Conservation (phyloP, 2,329 filamentous ascomycete species). For the Didymella pomorum region DNA sequence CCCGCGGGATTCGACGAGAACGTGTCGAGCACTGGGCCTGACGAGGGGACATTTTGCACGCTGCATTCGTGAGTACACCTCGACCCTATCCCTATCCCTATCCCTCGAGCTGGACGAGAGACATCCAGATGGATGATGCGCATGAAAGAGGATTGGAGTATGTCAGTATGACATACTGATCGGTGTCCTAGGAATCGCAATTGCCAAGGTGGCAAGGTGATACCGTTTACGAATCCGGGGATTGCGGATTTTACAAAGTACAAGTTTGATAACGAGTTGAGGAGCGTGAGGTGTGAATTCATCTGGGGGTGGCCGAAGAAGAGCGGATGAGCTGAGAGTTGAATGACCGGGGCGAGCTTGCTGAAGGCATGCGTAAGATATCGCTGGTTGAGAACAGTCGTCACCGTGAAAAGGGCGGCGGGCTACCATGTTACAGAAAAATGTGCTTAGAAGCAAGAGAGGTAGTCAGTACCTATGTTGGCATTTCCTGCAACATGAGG, state of each 20-base stretch:
- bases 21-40: conserved; percentile 31
- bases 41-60: conserved; percentile 34
- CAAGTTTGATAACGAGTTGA: conserved; percentile 27
- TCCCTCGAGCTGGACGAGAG: too few relatives aligned
- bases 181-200: conserved; percentile 14
- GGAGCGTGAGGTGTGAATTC: conserved; percentile 35
- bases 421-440: too few relatives aligned
- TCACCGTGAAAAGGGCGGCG: not conserved
- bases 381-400: not conserved
- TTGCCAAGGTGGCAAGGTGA: conserved; percentile 28
- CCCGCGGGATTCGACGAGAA: conserved; percentile 20
- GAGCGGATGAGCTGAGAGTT: not conserved
- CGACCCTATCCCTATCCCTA: too few relatives aligned
- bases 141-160: not conserved
- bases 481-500: not conserved
- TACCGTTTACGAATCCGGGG: conserved; percentile 35
- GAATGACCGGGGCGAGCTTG: not conserved
- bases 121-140: not conserved
- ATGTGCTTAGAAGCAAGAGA: too few relatives aligned
- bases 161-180: not conserved
- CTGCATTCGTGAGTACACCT: conserved; percentile 29
- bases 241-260: conserved; percentile 29
- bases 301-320: conserved; percentile 27
- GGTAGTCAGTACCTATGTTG: too few relatives aligned
- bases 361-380: not conserved